Base-by-base conservation (phyloP, 1,139 yeast genomes). In the Hemisphaericaspora subhashii region DNA sequence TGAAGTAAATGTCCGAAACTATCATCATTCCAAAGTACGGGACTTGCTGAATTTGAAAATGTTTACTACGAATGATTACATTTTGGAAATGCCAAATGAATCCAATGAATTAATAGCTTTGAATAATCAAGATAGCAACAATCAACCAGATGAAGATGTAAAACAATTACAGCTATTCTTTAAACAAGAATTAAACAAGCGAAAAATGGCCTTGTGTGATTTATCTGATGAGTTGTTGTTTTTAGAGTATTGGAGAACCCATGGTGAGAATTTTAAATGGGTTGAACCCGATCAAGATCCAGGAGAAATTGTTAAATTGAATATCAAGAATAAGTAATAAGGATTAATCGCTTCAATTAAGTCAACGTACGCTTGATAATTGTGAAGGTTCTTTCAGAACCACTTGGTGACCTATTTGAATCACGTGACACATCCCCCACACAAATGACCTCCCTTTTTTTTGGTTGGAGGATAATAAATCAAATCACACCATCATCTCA, bases 231-330 rank as follows among this genome's bases (percentile, higher is more conserved):
- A 70, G 41, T 46, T 60, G 33, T 52, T 60, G 40, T 66, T 68
- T 42, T 47, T 69, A 34, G 72, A 69, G 36, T 70, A 58, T 38
- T 66, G 71, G 70, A 38, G 54, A 24, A 58, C 54, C 23, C 60
- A 60, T 14, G 73, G 72, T 3, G 72, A 67, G 28, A 49, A 52
- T 20, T 71, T 65, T 40, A 63, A 55, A 34, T 71, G 77, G 77
- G 71, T 64, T 1, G 77, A 71, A 43, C 76, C 77, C 2, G 77
- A 71, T 45, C 77, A 71, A 47, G 77, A 71, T 44, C 77, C 77
- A 1, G 74, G 71, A 1, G 72, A 66, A 44, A 50, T 65, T 2
- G 37, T 48, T 2, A 46, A 46, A 21, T 37, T 45, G 22, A 40
- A 45, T 18, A 42, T 42, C 15, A 25, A 39, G 15, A 34, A 40